Base-by-base conservation (phyloP, 2,329 filamentous ascomycete genomes). In the Neoscytalidium dimidiatum region DNA sequence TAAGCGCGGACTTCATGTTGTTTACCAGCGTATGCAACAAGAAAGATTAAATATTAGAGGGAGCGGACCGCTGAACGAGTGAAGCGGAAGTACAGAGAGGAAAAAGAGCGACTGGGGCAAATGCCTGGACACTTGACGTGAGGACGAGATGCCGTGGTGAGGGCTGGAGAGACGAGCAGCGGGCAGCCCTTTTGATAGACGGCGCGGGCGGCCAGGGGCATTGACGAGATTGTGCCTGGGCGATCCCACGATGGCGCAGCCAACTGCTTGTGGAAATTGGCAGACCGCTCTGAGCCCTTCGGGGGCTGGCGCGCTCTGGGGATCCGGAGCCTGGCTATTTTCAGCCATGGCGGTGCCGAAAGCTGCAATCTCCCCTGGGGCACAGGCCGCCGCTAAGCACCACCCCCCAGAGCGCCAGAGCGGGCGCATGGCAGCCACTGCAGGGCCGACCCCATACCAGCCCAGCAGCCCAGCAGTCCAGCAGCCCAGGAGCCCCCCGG, bases 61-160 rank as follows among this genome's bases (percentile, higher is more conserved):
- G 90, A 81, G 88, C 91, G 83, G 89, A 86, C 91, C 90, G 91
- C 91, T 93, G 82, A 94, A 92, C 79, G 91, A 92, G 88, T 92
- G 90, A 92, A 92, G 89, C 89, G 89, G 89, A 89, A 74, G 38
- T 33, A 44, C n/a, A 44, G 43, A 57, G 49, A 64, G 49, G 23
- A 62, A 66, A n/a, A 66, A 56, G 64, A 66, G 60, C 51, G 64
- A 66, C 64, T 64, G 56, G 46, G 63, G 44, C 63, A 61, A 33
- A 17, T 31, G 33, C 52, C 29, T 21, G 21, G 26, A 31, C 48
- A 43, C 33, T 58, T 51, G 38, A 43, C 51, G 44, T 33, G 53
- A 43, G 43, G 35, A 9, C 41, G 19, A 53, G 31, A 52, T 63
- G 61, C 61, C 61, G 61, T 53, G 49, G 35, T 51, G 49, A 53